Conservation (phyloP, 495 filamentous ascomycete species). For the Aspergillus bridgeri region DNA sequence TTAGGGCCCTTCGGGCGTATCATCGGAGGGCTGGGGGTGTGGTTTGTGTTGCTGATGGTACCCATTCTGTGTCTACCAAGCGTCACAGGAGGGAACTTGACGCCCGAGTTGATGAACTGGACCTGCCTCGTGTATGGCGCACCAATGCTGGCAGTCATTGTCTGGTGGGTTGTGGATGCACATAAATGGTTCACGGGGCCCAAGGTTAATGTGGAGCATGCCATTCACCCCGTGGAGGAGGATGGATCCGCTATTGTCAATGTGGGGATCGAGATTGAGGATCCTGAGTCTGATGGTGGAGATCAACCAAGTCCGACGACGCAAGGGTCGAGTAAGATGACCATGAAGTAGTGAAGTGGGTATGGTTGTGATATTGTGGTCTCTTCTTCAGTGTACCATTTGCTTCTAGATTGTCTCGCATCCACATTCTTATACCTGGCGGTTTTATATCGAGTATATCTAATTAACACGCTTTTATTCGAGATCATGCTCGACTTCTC, state of each 20-base stretch:
- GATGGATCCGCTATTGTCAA: conserved; percentile 4
- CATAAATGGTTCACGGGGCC: conserved; percentile 76
- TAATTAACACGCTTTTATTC: not conserved
- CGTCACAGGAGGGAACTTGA: conserved; percentile 54
- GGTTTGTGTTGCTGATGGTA: conserved; percentile 68
- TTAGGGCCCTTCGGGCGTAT: conserved; percentile 59
- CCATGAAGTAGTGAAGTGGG: conserved; percentile 1
- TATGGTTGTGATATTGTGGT: not conserved
- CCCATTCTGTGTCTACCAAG: conserved; percentile 72
- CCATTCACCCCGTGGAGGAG: conserved; percentile 23
- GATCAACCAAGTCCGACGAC: conserved; percentile 1
- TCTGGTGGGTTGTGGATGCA: conserved; percentile 72
- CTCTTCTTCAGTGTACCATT: no score
- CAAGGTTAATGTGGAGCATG: conserved; percentile 54
- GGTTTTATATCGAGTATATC: not conserved
- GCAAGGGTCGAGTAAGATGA: conserved; percentile 4
- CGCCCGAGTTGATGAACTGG: conserved; percentile 67
- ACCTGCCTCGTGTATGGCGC: conserved; percentile 72
- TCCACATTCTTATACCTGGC: not conserved
- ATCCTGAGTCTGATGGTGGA: not conserved
- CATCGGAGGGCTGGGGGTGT: conserved; percentile 58
- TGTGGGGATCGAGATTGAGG: conserved; percentile 6
- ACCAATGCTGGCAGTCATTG: conserved; percentile 56
- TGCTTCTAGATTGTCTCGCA: not conserved
- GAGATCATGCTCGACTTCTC: not conserved